Conservation (phyloP, 2,329 filamentous ascomycete genomes). For the Apiospora kogelbergensis region DNA sequence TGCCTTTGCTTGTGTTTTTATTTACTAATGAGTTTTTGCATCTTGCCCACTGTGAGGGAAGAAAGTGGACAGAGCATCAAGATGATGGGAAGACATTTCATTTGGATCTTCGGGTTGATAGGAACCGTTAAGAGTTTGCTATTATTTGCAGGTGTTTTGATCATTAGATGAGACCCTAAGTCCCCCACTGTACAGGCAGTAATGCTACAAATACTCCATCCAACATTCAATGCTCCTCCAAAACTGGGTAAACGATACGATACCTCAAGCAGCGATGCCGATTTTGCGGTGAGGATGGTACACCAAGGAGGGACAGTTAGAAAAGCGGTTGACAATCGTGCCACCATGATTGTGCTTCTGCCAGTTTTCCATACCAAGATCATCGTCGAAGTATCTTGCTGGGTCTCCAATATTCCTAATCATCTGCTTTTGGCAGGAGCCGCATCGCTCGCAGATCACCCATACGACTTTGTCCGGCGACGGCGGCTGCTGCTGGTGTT, state of each 20-base stretch:
- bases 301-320: not conserved
- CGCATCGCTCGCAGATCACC: constrained; percentile 34
- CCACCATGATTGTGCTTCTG: constrained; percentile 13
- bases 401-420: constrained; percentile 25
- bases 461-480: constrained; percentile 29
- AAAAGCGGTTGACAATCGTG: constrained; percentile 11
- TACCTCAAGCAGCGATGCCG: not conserved
- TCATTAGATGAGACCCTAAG: not conserved
- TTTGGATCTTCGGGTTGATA: not conserved
- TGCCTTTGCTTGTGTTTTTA: not conserved
- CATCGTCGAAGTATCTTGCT: constrained; percentile 31
- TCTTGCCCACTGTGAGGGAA: not conserved
- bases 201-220: not conserved
- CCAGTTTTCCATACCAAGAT: constrained; percentile 20
- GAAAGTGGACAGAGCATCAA: not conserved
- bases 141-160: not conserved
- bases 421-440: constrained; percentile 22
- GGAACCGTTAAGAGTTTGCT: not conserved
- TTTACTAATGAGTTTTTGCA: not conserved
- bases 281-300: not conserved
- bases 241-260: not conserved
- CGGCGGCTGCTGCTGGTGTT: constrained; percentile 12
- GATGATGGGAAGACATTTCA: not conserved
- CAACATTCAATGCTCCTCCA: not conserved
- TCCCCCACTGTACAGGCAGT: not conserved